Conservation (phyloP, 2,329 filamentous ascomycete genomes). For the Xylariaceae sp. region DNA sequence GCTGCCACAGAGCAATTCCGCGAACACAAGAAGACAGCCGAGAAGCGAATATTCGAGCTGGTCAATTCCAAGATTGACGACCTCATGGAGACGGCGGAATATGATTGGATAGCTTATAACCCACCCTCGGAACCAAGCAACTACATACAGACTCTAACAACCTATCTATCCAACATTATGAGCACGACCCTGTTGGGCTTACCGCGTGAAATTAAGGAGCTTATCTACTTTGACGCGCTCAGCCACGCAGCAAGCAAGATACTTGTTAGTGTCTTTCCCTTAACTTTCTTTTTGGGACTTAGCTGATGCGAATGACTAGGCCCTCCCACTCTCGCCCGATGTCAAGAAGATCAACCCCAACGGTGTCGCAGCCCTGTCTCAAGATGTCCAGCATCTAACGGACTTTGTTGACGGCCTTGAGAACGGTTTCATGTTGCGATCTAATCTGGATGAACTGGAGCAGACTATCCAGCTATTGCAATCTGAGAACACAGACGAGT, state of each 20-base stretch:
- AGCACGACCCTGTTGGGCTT: slow-evolving; percentile 89
- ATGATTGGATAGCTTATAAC: slow-evolving; percentile 76
- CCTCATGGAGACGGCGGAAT: slow-evolving; percentile 94
- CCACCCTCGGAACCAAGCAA: slow-evolving; percentile 78
- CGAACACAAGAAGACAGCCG: slow-evolving; percentile 91
- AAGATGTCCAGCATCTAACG: slow-evolving; percentile 83
- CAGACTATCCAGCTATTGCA: slow-evolving; percentile 92
- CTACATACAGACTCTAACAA: slow-evolving; percentile 94
- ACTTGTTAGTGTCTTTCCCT: slow-evolving; percentile 57
- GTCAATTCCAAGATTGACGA: slow-evolving; percentile 99
- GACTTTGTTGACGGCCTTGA: slow-evolving; percentile 87
- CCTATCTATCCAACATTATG: slow-evolving; percentile 96
- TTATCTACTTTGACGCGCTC: slow-evolving; percentile 96
- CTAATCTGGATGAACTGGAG: slow-evolving; percentile 90
- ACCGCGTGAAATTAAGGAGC: slow-evolving; percentile 94
- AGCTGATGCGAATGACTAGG: slow-evolving; percentile 43
- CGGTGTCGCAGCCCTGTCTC: slow-evolving; percentile 79
- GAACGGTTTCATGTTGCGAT: slow-evolving; percentile 81
- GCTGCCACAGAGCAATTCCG: slow-evolving; percentile 86
- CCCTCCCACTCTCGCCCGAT: slow-evolving; percentile 76
- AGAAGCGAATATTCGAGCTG: slow-evolving; percentile 97
- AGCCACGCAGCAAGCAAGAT: slow-evolving; percentile 90
- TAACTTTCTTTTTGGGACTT: too few species aligned
- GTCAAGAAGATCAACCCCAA: slow-evolving; percentile 89
- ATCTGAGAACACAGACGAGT: slow-evolving; percentile 91